Evolutionary conservation across 2,329 filamentous ascomycete species (phyloP).

Genomic region (Colletotrichum tabaci): DNA sequence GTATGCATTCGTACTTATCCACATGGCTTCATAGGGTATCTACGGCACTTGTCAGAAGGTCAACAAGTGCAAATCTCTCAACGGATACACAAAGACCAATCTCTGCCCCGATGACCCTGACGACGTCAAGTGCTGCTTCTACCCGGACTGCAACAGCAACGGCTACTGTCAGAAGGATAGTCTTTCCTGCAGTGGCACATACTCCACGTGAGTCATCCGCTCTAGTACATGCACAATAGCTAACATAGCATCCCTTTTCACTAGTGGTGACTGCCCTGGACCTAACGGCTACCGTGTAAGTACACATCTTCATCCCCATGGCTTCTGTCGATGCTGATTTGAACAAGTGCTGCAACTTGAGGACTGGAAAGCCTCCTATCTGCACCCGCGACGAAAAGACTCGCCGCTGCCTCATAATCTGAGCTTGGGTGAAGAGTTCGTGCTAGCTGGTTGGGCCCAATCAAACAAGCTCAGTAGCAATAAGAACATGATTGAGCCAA

Average conservation of each 20-base stretch:
- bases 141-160: slow-evolving; percentile 32
- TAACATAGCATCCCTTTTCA: not conserved
- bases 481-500: not conserved
- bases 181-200: slow-evolving; percentile 31
- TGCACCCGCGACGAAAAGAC: slow-evolving; percentile 24
- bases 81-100: slow-evolving; percentile 30
- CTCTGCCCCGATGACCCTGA: slow-evolving; percentile 36
- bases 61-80: slow-evolving; percentile 29
- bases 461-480: not conserved
- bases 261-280: slow-evolving; percentile 35
- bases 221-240: not conserved
- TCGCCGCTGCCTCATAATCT: slow-evolving; percentile 28
- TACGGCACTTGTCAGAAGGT: slow-evolving; percentile 36
- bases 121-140: slow-evolving; percentile 40
- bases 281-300: slow-evolving; percentile 33
- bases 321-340: not conserved
- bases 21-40: slow-evolving; percentile 11
- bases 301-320: not conserved
- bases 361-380: slow-evolving; percentile 28
- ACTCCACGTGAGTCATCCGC: slow-evolving; percentile 18
- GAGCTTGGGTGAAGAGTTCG: not conserved
- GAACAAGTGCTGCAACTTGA: slow-evolving; percentile 35
- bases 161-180: slow-evolving; percentile 35
- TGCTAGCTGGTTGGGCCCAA: not conserved
- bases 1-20: not conserved